Percentiles rank a stretch among this genome's conserved stretches.
phyloP scores from a whole-genome alignment of 2,329 filamentous ascomycete genomes.

The Pseudopyricularia javanii region DNA sequence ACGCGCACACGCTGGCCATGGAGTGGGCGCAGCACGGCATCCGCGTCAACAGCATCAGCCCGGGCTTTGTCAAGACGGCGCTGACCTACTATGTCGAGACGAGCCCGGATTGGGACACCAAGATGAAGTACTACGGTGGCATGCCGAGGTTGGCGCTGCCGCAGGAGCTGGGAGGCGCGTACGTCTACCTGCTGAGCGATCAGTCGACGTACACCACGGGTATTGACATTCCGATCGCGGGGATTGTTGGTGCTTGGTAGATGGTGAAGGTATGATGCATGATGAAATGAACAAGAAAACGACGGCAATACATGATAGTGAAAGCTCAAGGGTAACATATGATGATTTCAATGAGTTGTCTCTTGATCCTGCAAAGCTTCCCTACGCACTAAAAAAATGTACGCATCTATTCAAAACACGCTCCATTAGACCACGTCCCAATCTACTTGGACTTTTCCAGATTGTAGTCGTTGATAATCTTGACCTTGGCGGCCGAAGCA shows the following conservation, averaged over 20 bases:
- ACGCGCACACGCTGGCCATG: slow-evolving; percentile 3
- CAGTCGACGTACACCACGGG: slow-evolving; percentile 75
- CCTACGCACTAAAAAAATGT: no score
- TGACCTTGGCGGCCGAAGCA: slow-evolving; percentile 44
- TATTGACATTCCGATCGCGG: slow-evolving; percentile 43
- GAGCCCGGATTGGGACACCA: slow-evolving; percentile 13
- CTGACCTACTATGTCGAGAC: slow-evolving; percentile 37
- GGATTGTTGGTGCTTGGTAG: slow-evolving; percentile 17
- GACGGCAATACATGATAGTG: background rate
- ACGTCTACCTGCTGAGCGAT: slow-evolving; percentile 70
- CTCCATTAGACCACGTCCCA: background rate
- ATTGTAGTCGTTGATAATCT: slow-evolving; percentile 19
- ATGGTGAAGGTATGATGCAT: background rate
- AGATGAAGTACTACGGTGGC: slow-evolving; percentile 46
- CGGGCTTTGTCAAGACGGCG: slow-evolving; percentile 26
- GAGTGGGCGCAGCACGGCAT: slow-evolving; percentile 33
- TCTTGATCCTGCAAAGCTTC: no score
- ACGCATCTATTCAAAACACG: no score
- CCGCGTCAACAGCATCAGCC: slow-evolving; percentile 30
- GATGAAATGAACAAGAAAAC: background rate
- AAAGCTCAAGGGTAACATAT: no score
- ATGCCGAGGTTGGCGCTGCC: slow-evolving; percentile 41
- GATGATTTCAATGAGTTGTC: no score
- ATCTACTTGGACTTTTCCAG: background rate
- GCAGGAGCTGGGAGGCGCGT: slow-evolving; percentile 73